Evolutionary conservation across 1,284 basidiomycete genomes (phyloP).

Genomic region (Cryptococcus sp.): DNA sequence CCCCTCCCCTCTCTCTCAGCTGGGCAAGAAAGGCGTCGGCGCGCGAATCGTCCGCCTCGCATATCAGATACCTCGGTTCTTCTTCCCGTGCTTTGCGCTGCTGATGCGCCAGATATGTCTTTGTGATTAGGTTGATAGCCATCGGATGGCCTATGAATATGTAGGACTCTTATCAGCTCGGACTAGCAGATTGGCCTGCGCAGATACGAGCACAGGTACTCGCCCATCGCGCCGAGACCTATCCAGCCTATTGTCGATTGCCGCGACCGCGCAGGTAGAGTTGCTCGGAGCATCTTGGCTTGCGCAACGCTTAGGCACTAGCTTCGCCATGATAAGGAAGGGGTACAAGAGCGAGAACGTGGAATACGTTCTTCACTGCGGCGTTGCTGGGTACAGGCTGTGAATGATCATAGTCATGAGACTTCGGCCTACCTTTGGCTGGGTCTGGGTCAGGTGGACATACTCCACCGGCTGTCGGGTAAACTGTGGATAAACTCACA

Average conservation of each 20-base stretch:
- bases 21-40: slow-evolving; percentile 35
- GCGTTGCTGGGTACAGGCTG: too few relatives aligned
- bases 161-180: neutral
- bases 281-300: slow-evolving; percentile 31
- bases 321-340: neutral
- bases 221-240: slow-evolving; percentile 50
- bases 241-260: slow-evolving; percentile 47
- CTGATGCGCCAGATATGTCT: slow-evolving; percentile 37
- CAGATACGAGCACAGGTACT: slow-evolving; percentile 4
- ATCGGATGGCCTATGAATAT: slow-evolving; percentile 40
- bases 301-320: neutral
- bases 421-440: neutral
- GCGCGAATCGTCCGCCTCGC: slow-evolving; percentile 40
- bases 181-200: neutral
- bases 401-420: too few relatives aligned
- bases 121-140: slow-evolving; percentile 50
- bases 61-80: slow-evolving; percentile 37
- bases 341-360: too few relatives aligned
- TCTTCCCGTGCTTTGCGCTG: neutral
- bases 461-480: slow-evolving; percentile 18
- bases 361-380: too few relatives aligned
- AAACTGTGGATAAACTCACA: slow-evolving; percentile 11
- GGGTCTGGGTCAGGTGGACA: slow-evolving; percentile 19
- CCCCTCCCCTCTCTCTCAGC: slow-evolving; percentile 26
- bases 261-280: slow-evolving; percentile 28